Evolutionary conservation across 164 flowering plant species (phyloP).

Genomic region (Aristolochia californica): DNA sequence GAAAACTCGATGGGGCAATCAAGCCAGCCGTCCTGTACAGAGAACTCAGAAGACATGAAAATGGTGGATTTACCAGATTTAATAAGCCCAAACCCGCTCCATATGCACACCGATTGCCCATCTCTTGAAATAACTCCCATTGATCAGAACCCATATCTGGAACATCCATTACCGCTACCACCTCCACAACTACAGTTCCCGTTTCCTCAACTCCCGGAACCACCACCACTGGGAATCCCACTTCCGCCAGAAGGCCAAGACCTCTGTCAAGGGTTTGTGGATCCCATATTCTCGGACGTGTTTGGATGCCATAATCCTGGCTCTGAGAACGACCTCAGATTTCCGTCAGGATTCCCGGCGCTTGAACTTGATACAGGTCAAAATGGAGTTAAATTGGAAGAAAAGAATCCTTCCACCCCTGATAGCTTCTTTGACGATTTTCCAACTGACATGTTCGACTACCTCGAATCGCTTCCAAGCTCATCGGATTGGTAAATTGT

Average conservation of each 20-base stretch:
- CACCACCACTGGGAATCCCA: not conserved
- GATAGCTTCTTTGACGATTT: no score
- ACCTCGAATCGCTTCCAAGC: no score
- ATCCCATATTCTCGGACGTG: no score
- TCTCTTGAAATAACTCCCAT: slow-evolving; percentile 14
- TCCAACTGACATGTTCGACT: no score
- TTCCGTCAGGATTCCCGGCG: no score
- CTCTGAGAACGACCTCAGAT: no score
- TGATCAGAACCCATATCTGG: slow-evolving; percentile 4
- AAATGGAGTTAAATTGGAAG: no score
- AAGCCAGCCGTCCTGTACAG: slow-evolving; percentile 19
- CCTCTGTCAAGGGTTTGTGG: not conserved
- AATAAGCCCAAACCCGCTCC: slow-evolving; percentile 13
- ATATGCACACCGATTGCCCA: slow-evolving; percentile 7
- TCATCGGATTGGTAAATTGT: no score
- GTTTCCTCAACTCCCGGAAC: not conserved
- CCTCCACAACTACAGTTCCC: not conserved
- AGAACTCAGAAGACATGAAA: slow-evolving; percentile 18
- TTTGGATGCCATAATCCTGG: no score
- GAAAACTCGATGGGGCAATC: slow-evolving; percentile 20
- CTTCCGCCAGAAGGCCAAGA: not conserved
- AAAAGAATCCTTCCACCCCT: no score
- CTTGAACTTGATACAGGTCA: no score
- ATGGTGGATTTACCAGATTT: slow-evolving; percentile 34
- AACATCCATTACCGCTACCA: not conserved